phyloP scores from a whole-genome alignment of 352 stramenopile genomes.

The Peronospora tabacina region DNA sequence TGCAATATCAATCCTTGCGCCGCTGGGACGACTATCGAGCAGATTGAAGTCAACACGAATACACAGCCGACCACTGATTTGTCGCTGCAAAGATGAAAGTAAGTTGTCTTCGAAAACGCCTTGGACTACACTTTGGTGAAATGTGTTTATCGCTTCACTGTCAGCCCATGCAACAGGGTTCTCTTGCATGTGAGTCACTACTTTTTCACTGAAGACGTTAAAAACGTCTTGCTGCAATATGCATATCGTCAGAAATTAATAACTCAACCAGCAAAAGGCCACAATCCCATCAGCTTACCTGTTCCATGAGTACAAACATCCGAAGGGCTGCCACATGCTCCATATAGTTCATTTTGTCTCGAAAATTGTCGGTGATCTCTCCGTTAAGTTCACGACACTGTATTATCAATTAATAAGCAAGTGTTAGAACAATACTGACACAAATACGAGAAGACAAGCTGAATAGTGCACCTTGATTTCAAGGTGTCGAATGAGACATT shows the following conservation, averaged over 20 bases:
- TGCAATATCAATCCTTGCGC: constrained; percentile 43
- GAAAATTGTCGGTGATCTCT: constrained; percentile 44
- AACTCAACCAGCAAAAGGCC: constrained; percentile 1
- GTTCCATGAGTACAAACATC: constrained; percentile 64
- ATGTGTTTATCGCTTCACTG: constrained; percentile 44
- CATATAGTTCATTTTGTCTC: constrained; percentile 40
- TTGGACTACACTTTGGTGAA: constrained; percentile 50
- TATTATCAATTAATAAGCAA: not conserved
- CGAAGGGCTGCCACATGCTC: constrained; percentile 47
- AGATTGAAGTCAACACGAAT: constrained; percentile 45
- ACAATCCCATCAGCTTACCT: constrained; percentile 28
- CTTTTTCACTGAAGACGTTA: constrained; percentile 31
- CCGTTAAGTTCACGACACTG: constrained; percentile 47
- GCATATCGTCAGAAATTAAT: constrained; percentile 1
- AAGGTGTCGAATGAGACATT: constrained; percentile 30
- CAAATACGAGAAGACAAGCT: not conserved
- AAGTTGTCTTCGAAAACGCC: constrained; percentile 37
- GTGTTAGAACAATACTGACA: not conserved
- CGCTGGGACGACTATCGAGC: constrained; percentile 29
- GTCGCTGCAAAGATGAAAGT: constrained; percentile 28
- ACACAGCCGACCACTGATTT: constrained; percentile 39
- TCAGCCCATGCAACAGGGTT: constrained; percentile 54
- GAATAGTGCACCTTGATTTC: constrained; percentile 20
- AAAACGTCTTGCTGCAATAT: constrained; percentile 61
- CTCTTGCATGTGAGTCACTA: constrained; percentile 46